Conservation (phyloP, 2,329 filamentous ascomycete genomes). For the Cladosporium sp. region DNA sequence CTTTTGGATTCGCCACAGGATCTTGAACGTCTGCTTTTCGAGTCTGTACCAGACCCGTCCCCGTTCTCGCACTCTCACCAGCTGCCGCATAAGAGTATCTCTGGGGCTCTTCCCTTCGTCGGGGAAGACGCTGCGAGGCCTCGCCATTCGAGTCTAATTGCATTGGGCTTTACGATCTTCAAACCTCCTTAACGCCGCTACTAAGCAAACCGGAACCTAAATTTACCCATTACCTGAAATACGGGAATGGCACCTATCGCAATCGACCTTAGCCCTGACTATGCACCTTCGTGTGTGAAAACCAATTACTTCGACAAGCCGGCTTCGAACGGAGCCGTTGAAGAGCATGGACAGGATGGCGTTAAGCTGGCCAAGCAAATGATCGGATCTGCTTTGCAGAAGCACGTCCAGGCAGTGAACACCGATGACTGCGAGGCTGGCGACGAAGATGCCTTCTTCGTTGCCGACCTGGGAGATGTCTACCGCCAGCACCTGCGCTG, state of each 20-base stretch:
- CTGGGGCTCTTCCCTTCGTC: slow-evolving; percentile 96
- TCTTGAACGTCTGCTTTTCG: slow-evolving; percentile 41
- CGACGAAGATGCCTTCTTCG: slow-evolving; percentile 97
- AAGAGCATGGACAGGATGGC: slow-evolving; percentile 43
- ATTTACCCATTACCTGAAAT: slow-evolving; percentile 15
- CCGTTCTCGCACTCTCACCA: slow-evolving; percentile 64
- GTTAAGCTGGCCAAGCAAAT: slow-evolving; percentile 64
- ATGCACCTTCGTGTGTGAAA: slow-evolving; percentile 37
- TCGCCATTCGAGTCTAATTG: slow-evolving; percentile 65
- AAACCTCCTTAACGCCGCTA: slow-evolving; percentile 80
- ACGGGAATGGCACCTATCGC: slow-evolving; percentile 71
- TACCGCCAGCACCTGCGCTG: slow-evolving; percentile 98
- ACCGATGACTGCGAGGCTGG: slow-evolving; percentile 83
- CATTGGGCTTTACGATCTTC: slow-evolving; percentile 86
- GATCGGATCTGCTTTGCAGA: slow-evolving; percentile 81
- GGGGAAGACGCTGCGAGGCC: slow-evolving; percentile 99
- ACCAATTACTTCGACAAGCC: slow-evolving; percentile 20
- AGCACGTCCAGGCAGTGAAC: slow-evolving; percentile 78
- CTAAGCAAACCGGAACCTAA: background rate
- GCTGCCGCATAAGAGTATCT: slow-evolving; percentile 99
- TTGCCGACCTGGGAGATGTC: slow-evolving; percentile 95
- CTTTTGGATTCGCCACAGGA: slow-evolving; percentile 32
- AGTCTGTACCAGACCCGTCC: slow-evolving; percentile 38
- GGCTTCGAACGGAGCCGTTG: slow-evolving; percentile 11
- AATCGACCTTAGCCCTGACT: slow-evolving; percentile 43